Evolutionary conservation across 164 flowering plant species (phyloP).

Genomic region (Nelumbo lutea): DNA sequence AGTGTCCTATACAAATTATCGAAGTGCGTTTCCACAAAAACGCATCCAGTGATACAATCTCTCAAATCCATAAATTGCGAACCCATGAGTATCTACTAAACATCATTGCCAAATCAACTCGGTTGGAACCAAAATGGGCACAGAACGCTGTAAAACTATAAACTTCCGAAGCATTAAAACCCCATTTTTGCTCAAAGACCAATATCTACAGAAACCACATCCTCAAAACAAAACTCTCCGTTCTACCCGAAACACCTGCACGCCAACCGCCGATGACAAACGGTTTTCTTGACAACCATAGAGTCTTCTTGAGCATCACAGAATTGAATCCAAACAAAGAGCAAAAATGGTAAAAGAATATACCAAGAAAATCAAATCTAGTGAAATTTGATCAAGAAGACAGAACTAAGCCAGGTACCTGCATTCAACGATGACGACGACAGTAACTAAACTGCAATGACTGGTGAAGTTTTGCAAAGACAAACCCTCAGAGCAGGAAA

Average conservation of each 20-base stretch:
- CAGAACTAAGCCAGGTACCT: background rate
- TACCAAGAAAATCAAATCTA: background rate
- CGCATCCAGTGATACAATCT: background rate
- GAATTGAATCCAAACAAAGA: background rate
- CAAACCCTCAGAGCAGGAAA: conserved; percentile 2
- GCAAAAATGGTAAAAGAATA: background rate
- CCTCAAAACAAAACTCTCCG: background rate
- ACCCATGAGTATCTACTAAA: background rate
- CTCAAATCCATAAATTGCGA: background rate
- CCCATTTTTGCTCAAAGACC: background rate
- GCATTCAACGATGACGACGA: too few species aligned
- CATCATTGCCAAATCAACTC: background rate
- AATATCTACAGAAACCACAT: background rate
- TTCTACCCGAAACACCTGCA: background rate
- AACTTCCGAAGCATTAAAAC: background rate
- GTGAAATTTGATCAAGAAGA: background rate
- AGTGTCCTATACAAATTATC: background rate
- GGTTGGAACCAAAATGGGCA: background rate
- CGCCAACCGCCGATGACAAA: background rate
- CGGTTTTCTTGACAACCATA: background rate
- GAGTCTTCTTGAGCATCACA: background rate
- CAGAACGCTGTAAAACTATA: background rate
- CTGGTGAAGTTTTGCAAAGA: background rate
- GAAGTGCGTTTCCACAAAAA: background rate
- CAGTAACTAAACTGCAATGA: background rate